Evolutionary conservation across 768 basidiomycete species (phyloP).

Genomic region (Auricularia sp.): DNA sequence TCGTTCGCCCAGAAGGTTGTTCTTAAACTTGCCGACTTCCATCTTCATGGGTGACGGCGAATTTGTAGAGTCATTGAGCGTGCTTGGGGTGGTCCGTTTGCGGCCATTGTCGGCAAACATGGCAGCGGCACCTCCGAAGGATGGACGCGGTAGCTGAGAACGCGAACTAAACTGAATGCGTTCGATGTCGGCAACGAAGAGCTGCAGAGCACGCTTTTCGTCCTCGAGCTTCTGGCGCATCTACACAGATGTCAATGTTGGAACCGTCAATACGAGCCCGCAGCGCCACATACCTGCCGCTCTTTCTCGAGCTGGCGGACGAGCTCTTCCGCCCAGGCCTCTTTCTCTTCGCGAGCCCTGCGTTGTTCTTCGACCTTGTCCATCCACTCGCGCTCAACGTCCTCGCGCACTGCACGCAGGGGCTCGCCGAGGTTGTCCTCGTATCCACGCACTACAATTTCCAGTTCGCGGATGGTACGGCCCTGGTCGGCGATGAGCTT

Average conservation of each 20-base stretch:
- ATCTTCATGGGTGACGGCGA: not conserved
- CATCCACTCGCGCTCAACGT: constrained; percentile 66
- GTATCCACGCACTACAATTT: constrained; percentile 59
- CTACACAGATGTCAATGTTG: constrained; percentile 22
- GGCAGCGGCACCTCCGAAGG: not conserved
- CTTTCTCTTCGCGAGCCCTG: constrained; percentile 54
- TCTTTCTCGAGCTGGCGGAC: constrained; percentile 72
- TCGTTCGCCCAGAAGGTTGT: not conserved
- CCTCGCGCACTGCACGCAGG: constrained; percentile 53
- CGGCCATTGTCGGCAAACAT: not conserved
- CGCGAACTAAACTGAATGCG: not conserved
- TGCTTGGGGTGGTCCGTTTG: not conserved
- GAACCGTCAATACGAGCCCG: not conserved
- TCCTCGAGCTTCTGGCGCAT: constrained; percentile 57
- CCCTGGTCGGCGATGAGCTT: constrained; percentile 61
- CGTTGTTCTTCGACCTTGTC: constrained; percentile 49
- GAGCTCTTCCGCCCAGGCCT: constrained; percentile 64
- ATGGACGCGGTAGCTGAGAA: not conserved
- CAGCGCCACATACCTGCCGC: constrained; percentile 40
- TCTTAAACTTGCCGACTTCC: not conserved
- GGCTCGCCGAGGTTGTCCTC: constrained; percentile 68
- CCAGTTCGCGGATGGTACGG: constrained; percentile 69
- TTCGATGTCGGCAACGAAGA: constrained; percentile 78
- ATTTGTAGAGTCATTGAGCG: not conserved
- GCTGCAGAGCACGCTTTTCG: constrained; percentile 65